Evolutionary conservation across 192 early-diverging fungal species (phyloP).

Genomic region (Backusella australiensis): DNA sequence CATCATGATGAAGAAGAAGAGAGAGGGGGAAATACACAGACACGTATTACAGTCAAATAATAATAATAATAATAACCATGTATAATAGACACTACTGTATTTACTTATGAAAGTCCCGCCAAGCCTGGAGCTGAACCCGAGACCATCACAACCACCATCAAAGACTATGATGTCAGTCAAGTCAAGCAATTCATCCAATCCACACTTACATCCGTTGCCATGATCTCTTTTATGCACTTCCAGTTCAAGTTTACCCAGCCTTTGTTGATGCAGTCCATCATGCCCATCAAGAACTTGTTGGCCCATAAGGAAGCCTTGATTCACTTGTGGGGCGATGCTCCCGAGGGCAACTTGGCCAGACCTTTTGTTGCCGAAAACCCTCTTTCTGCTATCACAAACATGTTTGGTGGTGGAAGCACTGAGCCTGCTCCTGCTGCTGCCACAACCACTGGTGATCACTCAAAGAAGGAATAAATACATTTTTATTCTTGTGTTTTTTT

Average conservation of each 20-base stretch:
- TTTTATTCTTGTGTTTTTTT: background rate
- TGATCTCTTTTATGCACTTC: slow-evolving; percentile 85
- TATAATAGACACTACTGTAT: slow-evolving; percentile 65
- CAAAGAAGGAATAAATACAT: slow-evolving; percentile 18
- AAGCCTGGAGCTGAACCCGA: slow-evolving; percentile 41
- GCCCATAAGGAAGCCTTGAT: slow-evolving; percentile 77
- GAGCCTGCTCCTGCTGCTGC: slow-evolving; percentile 13
- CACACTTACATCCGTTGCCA: slow-evolving; percentile 60
- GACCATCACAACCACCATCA: slow-evolving; percentile 40
- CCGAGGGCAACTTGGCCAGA: slow-evolving; percentile 75
- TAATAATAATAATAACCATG: background rate
- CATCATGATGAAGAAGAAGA: background rate
- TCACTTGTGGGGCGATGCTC: slow-evolving; percentile 74
- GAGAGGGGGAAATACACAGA: background rate
- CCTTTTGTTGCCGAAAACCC: slow-evolving; percentile 84
- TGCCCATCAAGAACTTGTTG: slow-evolving; percentile 75
- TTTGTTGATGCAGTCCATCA: slow-evolving; percentile 80
- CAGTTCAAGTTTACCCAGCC: slow-evolving; percentile 90
- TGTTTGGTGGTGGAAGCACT: slow-evolving; percentile 32
- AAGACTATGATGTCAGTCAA: slow-evolving; percentile 77
- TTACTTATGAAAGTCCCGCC: slow-evolving; percentile 75
- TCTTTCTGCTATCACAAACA: slow-evolving; percentile 50
- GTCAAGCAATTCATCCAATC: slow-evolving; percentile 69
- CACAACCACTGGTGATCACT: background rate
- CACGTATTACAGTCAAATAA: background rate